phyloP scores from a whole-genome alignment of 495 filamentous ascomycete genomes.

The Podospora bellae-mahoneyi region DNA sequence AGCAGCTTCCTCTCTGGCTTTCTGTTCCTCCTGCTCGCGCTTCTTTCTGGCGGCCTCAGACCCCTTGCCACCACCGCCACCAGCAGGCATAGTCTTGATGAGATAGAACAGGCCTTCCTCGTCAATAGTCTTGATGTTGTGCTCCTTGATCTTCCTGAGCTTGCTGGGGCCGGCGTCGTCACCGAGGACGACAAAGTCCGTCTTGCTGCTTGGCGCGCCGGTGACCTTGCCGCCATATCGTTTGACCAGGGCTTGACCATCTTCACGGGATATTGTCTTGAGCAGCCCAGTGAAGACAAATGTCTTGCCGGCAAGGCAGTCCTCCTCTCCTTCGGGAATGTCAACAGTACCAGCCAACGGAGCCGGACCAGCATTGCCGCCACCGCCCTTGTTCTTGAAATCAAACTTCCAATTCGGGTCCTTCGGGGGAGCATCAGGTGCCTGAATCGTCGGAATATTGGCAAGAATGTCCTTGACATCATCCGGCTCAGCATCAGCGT shows the following conservation, averaged over 20 bases:
- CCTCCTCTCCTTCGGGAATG: constrained; percentile 78
- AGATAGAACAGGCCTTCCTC: constrained; percentile 89
- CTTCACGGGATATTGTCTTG: constrained; percentile 73
- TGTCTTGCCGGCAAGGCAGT: constrained; percentile 86
- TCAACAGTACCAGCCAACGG: constrained; percentile 62
- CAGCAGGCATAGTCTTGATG: constrained; percentile 76
- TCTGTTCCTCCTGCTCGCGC: constrained; percentile 73
- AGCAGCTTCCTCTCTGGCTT: constrained; percentile 68
- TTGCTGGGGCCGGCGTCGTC: constrained; percentile 91
- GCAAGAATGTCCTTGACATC: constrained; percentile 81
- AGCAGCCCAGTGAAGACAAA: constrained; percentile 98
- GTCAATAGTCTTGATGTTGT: constrained; percentile 82
- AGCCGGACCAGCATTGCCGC: constrained; percentile 56
- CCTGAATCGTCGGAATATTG: constrained; percentile 72
- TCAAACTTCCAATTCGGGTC: constrained; percentile 70
- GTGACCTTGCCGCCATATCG: constrained; percentile 90
- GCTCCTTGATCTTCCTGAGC: constrained; percentile 74
- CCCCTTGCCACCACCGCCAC: constrained; percentile 83
- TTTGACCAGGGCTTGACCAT: constrained; percentile 84
- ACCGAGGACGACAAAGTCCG: constrained; percentile 88
- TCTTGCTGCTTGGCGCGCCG: constrained; percentile 81
- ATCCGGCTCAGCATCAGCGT: constrained; percentile 55
- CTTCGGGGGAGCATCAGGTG: constrained; percentile 75
- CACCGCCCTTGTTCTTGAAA: constrained; percentile 49
- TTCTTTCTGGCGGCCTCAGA: constrained; percentile 80